phyloP scores from a whole-genome alignment of 306 rosid genomes.

The Vigna reflexopilosa region DNA sequence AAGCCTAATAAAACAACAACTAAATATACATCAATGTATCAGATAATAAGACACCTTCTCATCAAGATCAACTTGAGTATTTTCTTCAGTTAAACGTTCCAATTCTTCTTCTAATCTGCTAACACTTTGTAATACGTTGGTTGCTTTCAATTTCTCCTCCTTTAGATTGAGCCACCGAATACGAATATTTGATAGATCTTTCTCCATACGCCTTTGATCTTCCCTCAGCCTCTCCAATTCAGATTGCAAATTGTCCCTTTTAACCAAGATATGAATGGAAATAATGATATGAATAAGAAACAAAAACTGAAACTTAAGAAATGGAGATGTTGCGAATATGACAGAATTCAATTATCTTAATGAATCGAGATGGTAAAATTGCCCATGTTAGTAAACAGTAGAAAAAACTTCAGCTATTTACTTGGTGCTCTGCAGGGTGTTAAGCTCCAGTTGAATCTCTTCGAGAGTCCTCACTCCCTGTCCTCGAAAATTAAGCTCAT shows the following conservation, averaged over 20 bases:
- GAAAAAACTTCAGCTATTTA: slow-evolving; percentile 47
- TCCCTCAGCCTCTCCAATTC: slow-evolving; percentile 72
- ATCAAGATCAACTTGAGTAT: slow-evolving; percentile 71
- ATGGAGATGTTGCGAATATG: slow-evolving; percentile 13
- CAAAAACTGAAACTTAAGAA: slow-evolving; percentile 26
- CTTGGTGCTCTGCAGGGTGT: slow-evolving; percentile 69
- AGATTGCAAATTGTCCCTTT: slow-evolving; percentile 73
- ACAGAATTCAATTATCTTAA: slow-evolving; percentile 26
- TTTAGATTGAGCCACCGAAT: slow-evolving; percentile 65
- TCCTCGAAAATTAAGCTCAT: slow-evolving; percentile 71
- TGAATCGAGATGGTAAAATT: slow-evolving; percentile 33
- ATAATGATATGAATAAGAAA: slow-evolving; percentile 7
- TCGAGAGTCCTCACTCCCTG: slow-evolving; percentile 72
- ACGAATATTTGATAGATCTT: slow-evolving; percentile 59
- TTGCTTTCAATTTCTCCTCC: slow-evolving; percentile 77
- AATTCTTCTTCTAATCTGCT: slow-evolving; percentile 79
- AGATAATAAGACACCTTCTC: slow-evolving; percentile 67
- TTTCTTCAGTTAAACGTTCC: slow-evolving; percentile 74
- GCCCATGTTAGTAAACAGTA: slow-evolving; percentile 8
- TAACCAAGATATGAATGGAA: slow-evolving; percentile 42
- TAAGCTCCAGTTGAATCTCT: slow-evolving; percentile 79
- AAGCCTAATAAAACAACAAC: slow-evolving; percentile 17
- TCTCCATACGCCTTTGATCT: slow-evolving; percentile 70
- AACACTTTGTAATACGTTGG: slow-evolving; percentile 53
- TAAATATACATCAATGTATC: slow-evolving; percentile 30